Evolutionary conservation across 2,329 filamentous ascomycete genomes (phyloP).

Genomic region (Pezicula carpinea): DNA sequence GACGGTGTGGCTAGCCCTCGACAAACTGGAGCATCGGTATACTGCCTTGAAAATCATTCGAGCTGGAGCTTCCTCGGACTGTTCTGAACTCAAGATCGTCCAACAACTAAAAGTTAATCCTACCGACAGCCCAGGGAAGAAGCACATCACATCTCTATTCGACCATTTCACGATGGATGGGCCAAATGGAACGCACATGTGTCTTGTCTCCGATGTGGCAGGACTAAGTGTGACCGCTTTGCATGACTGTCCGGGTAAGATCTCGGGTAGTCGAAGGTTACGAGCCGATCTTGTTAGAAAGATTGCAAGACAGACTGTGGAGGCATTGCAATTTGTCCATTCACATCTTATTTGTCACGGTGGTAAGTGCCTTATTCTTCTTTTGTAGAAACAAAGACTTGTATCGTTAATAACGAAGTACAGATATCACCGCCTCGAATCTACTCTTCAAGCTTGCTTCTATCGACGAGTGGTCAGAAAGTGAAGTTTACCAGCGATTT

Average conservation of each 20-base stretch:
- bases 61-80: conserved; percentile 5
- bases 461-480: conserved; percentile 3
- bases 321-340: conserved; percentile 16
- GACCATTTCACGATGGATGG: conserved; percentile 26
- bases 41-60: conserved; percentile 11
- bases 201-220: conserved; percentile 30
- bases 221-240: conserved; percentile 18
- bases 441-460: conserved; percentile 4
- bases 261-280: conserved; percentile 13
- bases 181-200: conserved; percentile 41
- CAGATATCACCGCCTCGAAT: conserved; percentile 5
- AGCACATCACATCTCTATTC: conserved; percentile 15
- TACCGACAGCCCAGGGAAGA: conserved; percentile 6
- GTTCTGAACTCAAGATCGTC: conserved; percentile 15
- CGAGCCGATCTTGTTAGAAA: conserved; percentile 11
- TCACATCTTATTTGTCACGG: conserved; percentile 13
- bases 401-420: neutral
- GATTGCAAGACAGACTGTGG: conserved; percentile 11
- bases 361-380: conserved; percentile 8
- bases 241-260: conserved; percentile 15
- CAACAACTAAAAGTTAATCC: conserved; percentile 7
- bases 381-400: neutral
- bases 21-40: conserved; percentile 13
- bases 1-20: conserved; percentile 40
- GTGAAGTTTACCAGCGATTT: conserved; percentile 2